A percentile compares a stretch with the other conserved stretches of the same genome.
Evolutionary conservation across 768 basidiomycete species (phyloP).

Genomic region (Mycena vitilis): DNA sequence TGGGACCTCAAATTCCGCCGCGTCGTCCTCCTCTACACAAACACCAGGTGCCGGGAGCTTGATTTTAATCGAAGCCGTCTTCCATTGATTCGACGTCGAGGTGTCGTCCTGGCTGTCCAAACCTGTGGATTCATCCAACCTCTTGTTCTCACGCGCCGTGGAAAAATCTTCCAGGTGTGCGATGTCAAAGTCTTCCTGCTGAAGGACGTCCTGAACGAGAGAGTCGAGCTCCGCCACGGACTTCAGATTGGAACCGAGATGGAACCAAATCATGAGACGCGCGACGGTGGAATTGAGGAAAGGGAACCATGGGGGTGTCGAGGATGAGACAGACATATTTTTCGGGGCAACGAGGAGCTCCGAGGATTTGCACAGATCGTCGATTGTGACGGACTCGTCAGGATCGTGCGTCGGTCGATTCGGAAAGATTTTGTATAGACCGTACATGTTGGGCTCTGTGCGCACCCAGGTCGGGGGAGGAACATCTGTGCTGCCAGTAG

Average conservation of each 20-base stretch:
- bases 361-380: conserved; percentile 28
- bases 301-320: conserved; percentile 22
- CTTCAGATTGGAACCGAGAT: conserved; percentile 33
- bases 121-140: conserved; percentile 27
- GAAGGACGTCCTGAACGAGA: conserved; percentile 43
- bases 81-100: too few relatives aligned
- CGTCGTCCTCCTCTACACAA: too few relatives aligned
- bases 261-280: conserved; percentile 41
- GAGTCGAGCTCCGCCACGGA: conserved; percentile 39
- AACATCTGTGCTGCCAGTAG: not conserved
- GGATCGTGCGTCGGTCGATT: conserved; percentile 7
- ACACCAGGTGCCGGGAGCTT: too few relatives aligned
- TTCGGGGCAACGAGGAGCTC: not conserved
- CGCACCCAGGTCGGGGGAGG: conserved; percentile 4
- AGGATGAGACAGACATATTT: conserved; percentile 29
- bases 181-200: conserved; percentile 39
- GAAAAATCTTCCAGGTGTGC: conserved; percentile 40
- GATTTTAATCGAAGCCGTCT: too few relatives aligned
- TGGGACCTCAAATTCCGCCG: too few relatives aligned
- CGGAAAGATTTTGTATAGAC: conserved; percentile 19
- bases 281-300: conserved; percentile 41
- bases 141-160: conserved; percentile 31
- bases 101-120: too few relatives aligned
- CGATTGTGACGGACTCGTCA: not conserved
- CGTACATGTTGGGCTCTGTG: conserved; percentile 13